Conservation (phyloP, 2,329 filamentous ascomycete genomes). For the Colletotrichum graminicola region DNA sequence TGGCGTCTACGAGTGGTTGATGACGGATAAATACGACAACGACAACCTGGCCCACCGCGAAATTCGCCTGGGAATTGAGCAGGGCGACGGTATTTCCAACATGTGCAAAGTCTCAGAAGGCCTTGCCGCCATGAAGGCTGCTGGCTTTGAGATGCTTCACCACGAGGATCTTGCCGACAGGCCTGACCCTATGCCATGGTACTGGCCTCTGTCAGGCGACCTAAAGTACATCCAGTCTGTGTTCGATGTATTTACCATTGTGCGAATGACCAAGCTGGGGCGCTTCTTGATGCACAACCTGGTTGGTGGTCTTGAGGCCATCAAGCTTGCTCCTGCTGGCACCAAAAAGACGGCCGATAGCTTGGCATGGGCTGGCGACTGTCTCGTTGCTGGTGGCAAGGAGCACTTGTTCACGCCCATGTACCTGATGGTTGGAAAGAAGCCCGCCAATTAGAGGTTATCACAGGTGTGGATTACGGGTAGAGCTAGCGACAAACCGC, state of each 20-base stretch:
- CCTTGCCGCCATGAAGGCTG: conserved; percentile 81
- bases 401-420: conserved; percentile 98
- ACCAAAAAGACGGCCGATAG: conserved; percentile 97
- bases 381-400: conserved; percentile 85
- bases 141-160: conserved; percentile 74
- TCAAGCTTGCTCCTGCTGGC: conserved; percentile 81
- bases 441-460: conserved; percentile 65
- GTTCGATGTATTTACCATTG: conserved; percentile 84
- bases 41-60: conserved; percentile 83
- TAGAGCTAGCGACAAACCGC: conserved; percentile 42
- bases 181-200: conserved; percentile 85
- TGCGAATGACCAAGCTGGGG: conserved; percentile 89
- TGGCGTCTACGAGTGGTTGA: conserved; percentile 96
- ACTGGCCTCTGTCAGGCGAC: conserved; percentile 90
- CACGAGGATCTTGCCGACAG: conserved; percentile 73
- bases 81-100: conserved; percentile 93
- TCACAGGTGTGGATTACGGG: neutral
- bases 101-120: conserved; percentile 89
- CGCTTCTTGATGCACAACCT: conserved; percentile 81
- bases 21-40: conserved; percentile 95
- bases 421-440: conserved; percentile 96
- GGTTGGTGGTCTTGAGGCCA: conserved; percentile 79
- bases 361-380: conserved; percentile 84
- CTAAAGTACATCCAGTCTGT: conserved; percentile 85
- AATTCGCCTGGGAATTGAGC: conserved; percentile 91